phyloP scores from a whole-genome alignment of 208 protist species.

The Kentomonas sorsogonicus region DNA sequence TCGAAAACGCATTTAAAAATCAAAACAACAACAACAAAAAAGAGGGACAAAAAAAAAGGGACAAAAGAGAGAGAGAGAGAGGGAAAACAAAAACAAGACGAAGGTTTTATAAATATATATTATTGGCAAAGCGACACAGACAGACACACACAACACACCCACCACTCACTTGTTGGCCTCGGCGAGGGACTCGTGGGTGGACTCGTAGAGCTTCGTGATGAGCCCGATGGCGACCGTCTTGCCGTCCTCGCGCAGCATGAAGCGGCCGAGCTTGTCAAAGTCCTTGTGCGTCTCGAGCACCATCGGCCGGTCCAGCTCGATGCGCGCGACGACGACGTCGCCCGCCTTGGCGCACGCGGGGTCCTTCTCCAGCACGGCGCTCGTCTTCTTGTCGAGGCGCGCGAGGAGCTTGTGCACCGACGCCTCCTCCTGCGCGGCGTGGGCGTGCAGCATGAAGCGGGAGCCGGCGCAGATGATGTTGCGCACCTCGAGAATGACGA shows the following conservation, averaged over 20 bases:
- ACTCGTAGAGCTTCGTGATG: conserved; percentile 82
- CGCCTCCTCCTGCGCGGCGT: conserved; percentile 92
- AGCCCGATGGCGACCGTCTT: conserved; percentile 91
- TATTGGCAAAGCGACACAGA: not conserved
- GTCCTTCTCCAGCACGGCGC: conserved; percentile 86
- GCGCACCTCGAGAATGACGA: conserved; percentile 93
- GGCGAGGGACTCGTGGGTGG: conserved; percentile 64
- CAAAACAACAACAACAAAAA: not conserved
- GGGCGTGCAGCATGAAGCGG: conserved; percentile 92
- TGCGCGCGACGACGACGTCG: conserved; percentile 87
- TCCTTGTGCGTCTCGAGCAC: conserved; percentile 92
- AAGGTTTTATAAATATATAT: conserved; percentile 1
- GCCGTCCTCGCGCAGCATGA: conserved; percentile 94
- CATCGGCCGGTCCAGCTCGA: conserved; percentile 83
- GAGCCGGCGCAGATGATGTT: conserved; percentile 94
- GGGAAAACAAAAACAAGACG: not conserved
- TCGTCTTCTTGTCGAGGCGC: conserved; percentile 92
- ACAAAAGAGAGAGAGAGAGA: not conserved
- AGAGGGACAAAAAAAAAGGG: not conserved
- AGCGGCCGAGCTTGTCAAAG: conserved; percentile 94
- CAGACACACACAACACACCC: not conserved
- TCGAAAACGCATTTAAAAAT: not conserved
- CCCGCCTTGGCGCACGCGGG: conserved; percentile 92
- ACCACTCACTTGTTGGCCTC: conserved; percentile 21
- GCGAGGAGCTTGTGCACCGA: conserved; percentile 87